These are phyloP conservation scores for Penicillium janthinellum DNA, from an alignment of 2,329 filamentous ascomycete species.

Conservation along the genomic window DNA sequence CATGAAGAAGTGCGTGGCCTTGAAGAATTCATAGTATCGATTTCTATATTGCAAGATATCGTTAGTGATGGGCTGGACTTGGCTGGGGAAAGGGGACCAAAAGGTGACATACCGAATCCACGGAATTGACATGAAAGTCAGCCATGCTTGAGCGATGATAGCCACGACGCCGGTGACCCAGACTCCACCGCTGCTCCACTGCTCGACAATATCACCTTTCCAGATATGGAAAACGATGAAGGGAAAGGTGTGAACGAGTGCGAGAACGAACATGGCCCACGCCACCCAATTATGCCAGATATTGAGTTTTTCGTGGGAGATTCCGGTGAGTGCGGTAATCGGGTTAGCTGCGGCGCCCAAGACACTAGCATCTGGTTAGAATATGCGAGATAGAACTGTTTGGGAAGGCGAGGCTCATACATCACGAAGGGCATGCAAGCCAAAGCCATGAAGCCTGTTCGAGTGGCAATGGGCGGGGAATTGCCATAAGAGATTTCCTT, in stretches of 20 bases:
- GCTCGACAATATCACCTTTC: constrained; percentile 49
- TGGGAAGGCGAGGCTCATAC: constrained; percentile 19
- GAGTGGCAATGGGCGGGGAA: constrained; percentile 55
- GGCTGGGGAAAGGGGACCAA: neutral
- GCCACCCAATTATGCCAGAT: constrained; percentile 57
- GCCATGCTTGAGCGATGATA: constrained; percentile 55
- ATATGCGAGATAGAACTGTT: neutral
- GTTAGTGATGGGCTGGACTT: neutral
- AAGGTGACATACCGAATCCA: constrained; percentile 25
- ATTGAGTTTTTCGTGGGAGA: constrained; percentile 57
- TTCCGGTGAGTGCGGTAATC: constrained; percentile 55
- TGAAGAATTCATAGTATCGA: constrained; percentile 64
- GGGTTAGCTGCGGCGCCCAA: constrained; percentile 57
- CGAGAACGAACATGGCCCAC: constrained; percentile 58
- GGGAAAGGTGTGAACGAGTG: constrained; percentile 60
- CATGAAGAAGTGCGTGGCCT: constrained; percentile 56
- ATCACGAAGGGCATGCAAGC: constrained; percentile 55
- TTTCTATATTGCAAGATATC: constrained; percentile 40
- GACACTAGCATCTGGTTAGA: constrained; percentile 29
- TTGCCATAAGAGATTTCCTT: constrained; percentile 42
- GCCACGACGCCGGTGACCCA: constrained; percentile 61
- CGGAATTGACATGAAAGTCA: constrained; percentile 49
- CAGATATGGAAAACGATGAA: constrained; percentile 56
- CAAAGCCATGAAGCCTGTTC: constrained; percentile 54
- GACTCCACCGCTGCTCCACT: constrained; percentile 48